These are phyloP conservation scores for Puya raimondii DNA, from an alignment of 176 grass and related monocot genomes.

Conservation along the genomic window DNA sequence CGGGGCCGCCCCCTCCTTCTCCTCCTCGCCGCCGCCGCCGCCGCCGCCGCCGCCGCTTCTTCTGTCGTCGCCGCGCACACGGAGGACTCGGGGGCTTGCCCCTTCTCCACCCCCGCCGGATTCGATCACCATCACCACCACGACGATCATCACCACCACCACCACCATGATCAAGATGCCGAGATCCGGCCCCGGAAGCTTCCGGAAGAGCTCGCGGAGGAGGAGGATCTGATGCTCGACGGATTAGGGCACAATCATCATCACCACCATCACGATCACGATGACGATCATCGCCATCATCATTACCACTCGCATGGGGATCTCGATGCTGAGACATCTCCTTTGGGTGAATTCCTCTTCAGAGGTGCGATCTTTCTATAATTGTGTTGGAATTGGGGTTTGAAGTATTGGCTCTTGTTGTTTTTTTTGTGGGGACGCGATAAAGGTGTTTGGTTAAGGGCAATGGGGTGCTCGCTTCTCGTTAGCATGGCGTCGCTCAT, in stretches of 20 bases:
- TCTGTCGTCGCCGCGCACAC: conserved; percentile 20
- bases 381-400: background rate
- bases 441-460: conserved; percentile 74
- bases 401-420: conserved; percentile 9
- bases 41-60: conserved; percentile 16
- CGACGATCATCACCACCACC: conserved; percentile 17
- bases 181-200: conserved; percentile 50
- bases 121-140: conserved; percentile 28
- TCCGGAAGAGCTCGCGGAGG: conserved; percentile 86
- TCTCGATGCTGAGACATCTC: conserved; percentile 25
- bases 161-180: conserved; percentile 8
- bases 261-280: conserved; percentile 15
- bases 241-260: conserved; percentile 15
- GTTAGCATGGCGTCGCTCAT: conserved; percentile 94
- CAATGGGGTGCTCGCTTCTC: conserved; percentile 94
- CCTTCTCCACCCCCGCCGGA: conserved; percentile 26
- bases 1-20: conserved; percentile 3
- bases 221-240: conserved; percentile 85
- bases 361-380: background rate
- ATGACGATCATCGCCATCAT: conserved; percentile 11
- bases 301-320: conserved; percentile 35
- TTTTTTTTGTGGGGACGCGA: background rate
- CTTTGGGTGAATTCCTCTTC: conserved; percentile 45
- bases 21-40: conserved; percentile 13
- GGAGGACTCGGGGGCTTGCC: conserved; percentile 20